Conservation (phyloP, 306 rosid genomes). For the Cicer bijugum region DNA sequence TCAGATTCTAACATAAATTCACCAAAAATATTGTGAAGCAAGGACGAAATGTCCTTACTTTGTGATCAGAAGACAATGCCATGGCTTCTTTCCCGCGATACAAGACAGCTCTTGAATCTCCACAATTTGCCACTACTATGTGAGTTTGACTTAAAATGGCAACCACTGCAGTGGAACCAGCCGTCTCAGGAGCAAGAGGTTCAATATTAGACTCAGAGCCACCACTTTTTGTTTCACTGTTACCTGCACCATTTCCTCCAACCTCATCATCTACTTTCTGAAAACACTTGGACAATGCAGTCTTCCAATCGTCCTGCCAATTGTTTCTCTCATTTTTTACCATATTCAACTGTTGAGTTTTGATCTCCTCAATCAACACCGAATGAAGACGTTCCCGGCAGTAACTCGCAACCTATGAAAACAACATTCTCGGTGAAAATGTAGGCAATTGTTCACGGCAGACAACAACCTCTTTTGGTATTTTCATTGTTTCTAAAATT, state of each 20-base stretch:
- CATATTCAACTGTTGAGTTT: constrained; percentile 47
- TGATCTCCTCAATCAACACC: constrained; percentile 67
- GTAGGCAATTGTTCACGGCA: too few relatives aligned
- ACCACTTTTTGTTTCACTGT: constrained; percentile 34
- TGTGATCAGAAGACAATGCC: constrained; percentile 81
- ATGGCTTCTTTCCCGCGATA: constrained; percentile 71
- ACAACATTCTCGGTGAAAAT: constrained; percentile 28
- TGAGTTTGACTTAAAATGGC: constrained; percentile 64
- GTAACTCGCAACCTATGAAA: constrained; percentile 74
- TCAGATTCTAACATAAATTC: constrained; percentile 26
- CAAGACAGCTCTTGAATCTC: constrained; percentile 85
- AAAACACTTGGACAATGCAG: constrained; percentile 66
- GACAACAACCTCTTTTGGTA: too few relatives aligned
- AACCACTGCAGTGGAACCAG: constrained; percentile 85
- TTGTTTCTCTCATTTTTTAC: constrained; percentile 38
- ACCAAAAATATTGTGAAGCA: constrained; percentile 21
- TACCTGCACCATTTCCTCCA: constrained; percentile 50
- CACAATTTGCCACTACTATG: constrained; percentile 75
- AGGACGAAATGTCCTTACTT: constrained; percentile 54
- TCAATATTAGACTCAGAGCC: constrained; percentile 47
- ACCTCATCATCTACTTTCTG: constrained; percentile 71
- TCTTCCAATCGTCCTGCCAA: constrained; percentile 68
- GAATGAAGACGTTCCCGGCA: constrained; percentile 73
- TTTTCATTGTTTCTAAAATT: too few relatives aligned
- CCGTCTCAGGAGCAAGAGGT: constrained; percentile 73